Conservation (phyloP, 768 basidiomycete genomes). For the Epithele typhae region DNA sequence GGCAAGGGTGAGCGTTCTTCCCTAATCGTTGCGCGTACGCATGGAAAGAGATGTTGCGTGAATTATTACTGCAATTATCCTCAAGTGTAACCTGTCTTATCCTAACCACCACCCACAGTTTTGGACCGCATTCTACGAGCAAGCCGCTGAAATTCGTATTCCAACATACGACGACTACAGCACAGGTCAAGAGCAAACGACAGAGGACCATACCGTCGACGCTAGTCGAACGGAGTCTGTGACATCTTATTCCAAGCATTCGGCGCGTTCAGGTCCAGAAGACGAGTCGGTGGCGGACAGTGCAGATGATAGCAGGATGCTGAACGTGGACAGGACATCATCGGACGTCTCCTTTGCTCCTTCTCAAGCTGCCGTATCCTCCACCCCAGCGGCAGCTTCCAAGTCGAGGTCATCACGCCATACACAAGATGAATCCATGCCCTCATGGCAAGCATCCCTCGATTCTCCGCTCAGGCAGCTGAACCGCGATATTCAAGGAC, state of each 20-base stretch:
- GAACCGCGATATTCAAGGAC: conserved; percentile 55
- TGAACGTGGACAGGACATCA: conserved; percentile 42
- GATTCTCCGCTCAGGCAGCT: conserved; percentile 72
- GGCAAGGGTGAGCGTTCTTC: conserved; percentile 59
- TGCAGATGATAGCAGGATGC: conserved; percentile 17
- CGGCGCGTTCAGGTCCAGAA: conserved; percentile 14
- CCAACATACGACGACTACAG: conserved; percentile 66
- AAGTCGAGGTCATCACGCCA: conserved; percentile 23
- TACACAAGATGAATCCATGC: conserved; percentile 40
- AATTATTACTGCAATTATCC: too few species aligned
- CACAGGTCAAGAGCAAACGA: conserved; percentile 17
- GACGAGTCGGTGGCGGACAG: conserved; percentile 25
- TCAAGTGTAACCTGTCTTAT: neutral
- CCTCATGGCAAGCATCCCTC: conserved; percentile 70
- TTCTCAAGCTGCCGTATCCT: conserved; percentile 66
- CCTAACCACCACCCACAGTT: conserved; percentile 49
- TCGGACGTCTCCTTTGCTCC: conserved; percentile 76
- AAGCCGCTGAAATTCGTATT: conserved; percentile 84
- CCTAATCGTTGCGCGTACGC: too few species aligned
- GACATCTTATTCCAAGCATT: neutral
- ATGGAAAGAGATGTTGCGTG: too few species aligned
- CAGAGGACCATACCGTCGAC: conserved; percentile 3
- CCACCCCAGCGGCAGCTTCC: conserved; percentile 63
- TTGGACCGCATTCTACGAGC: conserved; percentile 95
- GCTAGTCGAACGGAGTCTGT: neutral